phyloP scores from a whole-genome alignment of 371 early-diverging fungal species.

The Mortierella sp. region DNA sequence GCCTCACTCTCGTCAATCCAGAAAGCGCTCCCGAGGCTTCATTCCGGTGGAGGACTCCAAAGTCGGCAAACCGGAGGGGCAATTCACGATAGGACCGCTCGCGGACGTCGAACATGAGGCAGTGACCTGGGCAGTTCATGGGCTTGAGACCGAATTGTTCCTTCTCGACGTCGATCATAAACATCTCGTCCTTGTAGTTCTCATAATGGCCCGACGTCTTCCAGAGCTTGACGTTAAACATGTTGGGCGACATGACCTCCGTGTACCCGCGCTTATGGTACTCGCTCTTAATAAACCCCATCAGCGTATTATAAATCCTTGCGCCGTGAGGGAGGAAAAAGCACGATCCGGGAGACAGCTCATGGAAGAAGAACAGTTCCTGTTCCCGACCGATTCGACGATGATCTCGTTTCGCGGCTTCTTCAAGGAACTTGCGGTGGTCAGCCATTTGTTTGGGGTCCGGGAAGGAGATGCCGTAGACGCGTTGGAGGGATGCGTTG shows the following conservation, averaged over 20 bases:
- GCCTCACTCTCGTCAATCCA: constrained; percentile 98
- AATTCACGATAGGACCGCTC: constrained; percentile 97
- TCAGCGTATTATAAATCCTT: constrained; percentile 94
- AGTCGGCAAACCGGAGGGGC: constrained; percentile 99
- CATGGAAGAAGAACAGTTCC: constrained; percentile 98
- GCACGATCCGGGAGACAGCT: constrained; percentile 95
- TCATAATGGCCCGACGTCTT: constrained; percentile 99
- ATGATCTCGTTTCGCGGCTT: constrained; percentile 98
- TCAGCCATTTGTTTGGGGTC: constrained; percentile 94
- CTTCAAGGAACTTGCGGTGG: constrained; percentile 93
- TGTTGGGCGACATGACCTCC: constrained; percentile 98
- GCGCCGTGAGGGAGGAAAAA: constrained; percentile 99
- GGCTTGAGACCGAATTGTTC: constrained; percentile 97
- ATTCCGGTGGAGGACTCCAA: constrained; percentile 99
- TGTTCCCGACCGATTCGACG: constrained; percentile 96
- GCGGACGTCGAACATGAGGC: constrained; percentile 95
- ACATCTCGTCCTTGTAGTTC: constrained; percentile 99
- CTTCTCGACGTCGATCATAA: constrained; percentile 92
- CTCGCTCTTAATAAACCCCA: constrained; percentile 87
- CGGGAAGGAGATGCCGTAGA: constrained; percentile 99
- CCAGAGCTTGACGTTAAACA: constrained; percentile 98
- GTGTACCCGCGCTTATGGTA: constrained; percentile 86
- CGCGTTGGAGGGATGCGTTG: constrained; percentile 98
- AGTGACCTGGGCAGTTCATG: constrained; percentile 99
- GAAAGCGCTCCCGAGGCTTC: constrained; percentile 98